Evolutionary conservation across 306 rosid genomes (phyloP).

Genomic region (Mimosa bimucronata): DNA sequence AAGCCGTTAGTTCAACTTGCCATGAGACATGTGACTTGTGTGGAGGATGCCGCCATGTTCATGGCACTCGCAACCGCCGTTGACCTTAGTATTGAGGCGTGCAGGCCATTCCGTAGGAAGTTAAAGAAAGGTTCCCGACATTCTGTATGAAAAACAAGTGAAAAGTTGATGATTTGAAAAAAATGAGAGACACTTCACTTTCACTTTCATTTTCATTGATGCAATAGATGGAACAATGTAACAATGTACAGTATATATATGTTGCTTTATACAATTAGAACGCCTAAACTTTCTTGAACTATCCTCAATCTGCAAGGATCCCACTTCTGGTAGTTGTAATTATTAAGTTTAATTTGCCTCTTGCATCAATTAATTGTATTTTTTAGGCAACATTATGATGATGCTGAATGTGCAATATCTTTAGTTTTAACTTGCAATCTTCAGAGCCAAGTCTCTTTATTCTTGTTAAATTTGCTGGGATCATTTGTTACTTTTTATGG

Average conservation of each 20-base stretch:
- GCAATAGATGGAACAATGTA: conserved; percentile 53
- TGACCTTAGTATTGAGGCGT: conserved; percentile 82
- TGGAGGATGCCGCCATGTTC: conserved; percentile 94
- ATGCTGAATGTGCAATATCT: background rate
- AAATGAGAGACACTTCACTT: conserved; percentile 12
- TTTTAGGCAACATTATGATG: background rate
- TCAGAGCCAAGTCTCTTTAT: background rate
- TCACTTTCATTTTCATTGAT: conserved; percentile 36
- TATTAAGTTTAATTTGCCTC: background rate
- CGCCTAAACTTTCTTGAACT: conserved; percentile 20
- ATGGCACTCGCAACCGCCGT: conserved; percentile 97
- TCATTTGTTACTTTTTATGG: background rate
- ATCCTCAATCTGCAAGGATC: conserved; percentile 7
- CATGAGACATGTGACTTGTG: conserved; percentile 83
- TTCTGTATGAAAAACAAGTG: conserved; percentile 50
- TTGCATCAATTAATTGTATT: background rate
- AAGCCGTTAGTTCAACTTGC: conserved; percentile 84
- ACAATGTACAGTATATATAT: conserved; percentile 59
- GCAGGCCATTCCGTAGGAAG: conserved; percentile 81
- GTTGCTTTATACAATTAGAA: conserved; percentile 34
- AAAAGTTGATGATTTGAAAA: conserved; percentile 11
- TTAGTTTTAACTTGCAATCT: background rate
- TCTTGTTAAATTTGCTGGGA: background rate
- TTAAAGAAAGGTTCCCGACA: conserved; percentile 54
- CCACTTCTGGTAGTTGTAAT: background rate